Evolutionary conservation across 176 grass and related monocot genomes (phyloP), one percentile per base, ranked within the genome.

Genomic region (Triticum dicoccoides): DNA sequence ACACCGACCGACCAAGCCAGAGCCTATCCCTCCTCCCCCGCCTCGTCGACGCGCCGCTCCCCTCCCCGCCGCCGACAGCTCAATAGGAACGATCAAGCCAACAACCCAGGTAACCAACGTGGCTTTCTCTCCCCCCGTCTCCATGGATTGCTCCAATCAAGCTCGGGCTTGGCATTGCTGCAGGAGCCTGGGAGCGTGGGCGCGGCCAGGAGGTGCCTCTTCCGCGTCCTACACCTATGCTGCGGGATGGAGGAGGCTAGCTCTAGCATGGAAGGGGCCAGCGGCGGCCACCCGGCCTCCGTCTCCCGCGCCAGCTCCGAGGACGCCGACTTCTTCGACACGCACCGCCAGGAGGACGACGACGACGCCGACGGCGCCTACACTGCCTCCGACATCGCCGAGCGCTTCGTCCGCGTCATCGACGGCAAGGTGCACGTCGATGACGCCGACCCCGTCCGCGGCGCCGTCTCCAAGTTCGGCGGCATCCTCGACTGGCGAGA

Each of bases 381-480:
- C 41, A 41, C 9, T 68, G 52, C 77, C n/a, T 65, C 69, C 6
- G 77, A 87, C 38, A 68, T 72, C 83, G 64, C 54, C 38, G 59
- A 35, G 8, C 78, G 73, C 25, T 68, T 65, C 73, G 30, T 86
- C 21, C 29, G 80, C 73, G 89, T 33, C 65, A 66, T 82, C 14
- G 81, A 73, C 23, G 38, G 80, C 1, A 80, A 80, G 58, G 45
- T 14, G 18, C 62, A 61, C 49, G 44, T 95, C 69, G 91, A 96
- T 47, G 87, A 86, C 23, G 90, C 93, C 38, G 93, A 92, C 11
- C 94, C 97, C 30, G 94, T 96, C 24, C 91, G 86, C 30, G 92
- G 89, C 39, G 90, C 92, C 6, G 97, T 89, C 17, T 70, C 8
- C 85, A 99, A 91, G 73, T 96, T 96, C 59, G 88, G 94, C 9